Base-by-base conservation (phyloP, 768 basidiomycete genomes). In the Phlegmacium glaucopus region DNA sequence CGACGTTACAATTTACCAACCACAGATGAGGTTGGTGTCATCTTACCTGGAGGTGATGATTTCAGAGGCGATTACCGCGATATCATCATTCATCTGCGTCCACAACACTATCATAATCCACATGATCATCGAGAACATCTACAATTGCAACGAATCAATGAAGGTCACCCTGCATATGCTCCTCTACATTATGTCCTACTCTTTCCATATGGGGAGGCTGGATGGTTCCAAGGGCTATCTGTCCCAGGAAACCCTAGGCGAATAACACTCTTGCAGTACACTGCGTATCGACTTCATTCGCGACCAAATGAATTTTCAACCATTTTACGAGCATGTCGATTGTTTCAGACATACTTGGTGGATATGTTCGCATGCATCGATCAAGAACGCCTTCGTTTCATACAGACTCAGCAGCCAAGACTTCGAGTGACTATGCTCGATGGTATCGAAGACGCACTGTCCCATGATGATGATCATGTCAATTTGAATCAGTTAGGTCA, bases 291-390 rank as follows among this genome's bases (percentile, higher is more conserved):
- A 0, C 18, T 55, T 13, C 48, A 51, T 18, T 9, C 4, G 10
- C 29, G 54, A 0, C 30, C 12, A 6, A 6, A 26, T 4, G 47
- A 57, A 46, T 57, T 44, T 10, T 29, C 28, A 15, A 11, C 15
- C 6, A 15, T 54, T 30, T 22, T 57, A 1, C 42, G 15, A 13
- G 44, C 43, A 9, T 25, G 45, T 8, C 38, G 59, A 6, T 58
- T 77, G 0, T 64, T 75, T 25, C 69, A 73, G 42, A 63, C 72
- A 39, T 69, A 67, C 30, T 30, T 72, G 16, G 66, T 67, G 38
- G 70, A 77, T 62, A 58, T 52, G 3, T 76, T 64, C 66, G 71
- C 72, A 9, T 55, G 53, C 1, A 54, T 64, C 18, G 72, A 75
- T 2, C 66, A 72, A n/a, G 39, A 44, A 2, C 56, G 66, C 4